A percentile compares a stretch with the other conserved stretches of the same genome.
Conservation (phyloP, 2,329 filamentous ascomycete species). For the Chrysosporium keratinophilum region DNA sequence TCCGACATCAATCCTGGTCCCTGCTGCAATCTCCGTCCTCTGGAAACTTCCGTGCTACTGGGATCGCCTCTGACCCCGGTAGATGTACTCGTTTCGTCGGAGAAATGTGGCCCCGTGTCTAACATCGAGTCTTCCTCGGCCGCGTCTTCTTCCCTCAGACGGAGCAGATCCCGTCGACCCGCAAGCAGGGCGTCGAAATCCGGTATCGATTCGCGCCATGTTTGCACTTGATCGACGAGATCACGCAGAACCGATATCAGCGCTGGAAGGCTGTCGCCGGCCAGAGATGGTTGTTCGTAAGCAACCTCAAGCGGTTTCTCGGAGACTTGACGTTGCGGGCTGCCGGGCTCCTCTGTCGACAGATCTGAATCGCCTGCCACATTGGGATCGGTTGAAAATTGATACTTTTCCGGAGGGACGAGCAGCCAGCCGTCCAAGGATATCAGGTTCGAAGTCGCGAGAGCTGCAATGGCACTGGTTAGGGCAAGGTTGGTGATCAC, state of each 20-base stretch:
- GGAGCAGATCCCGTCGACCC: slow-evolving; percentile 42
- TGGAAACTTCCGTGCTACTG: slow-evolving; percentile 17
- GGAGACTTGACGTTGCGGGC: not conserved
- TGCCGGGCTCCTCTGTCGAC: not conserved
- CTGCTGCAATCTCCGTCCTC: slow-evolving; percentile 20
- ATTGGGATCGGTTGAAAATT: slow-evolving; percentile 33
- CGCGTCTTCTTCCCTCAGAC: slow-evolving; percentile 14
- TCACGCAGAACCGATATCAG: slow-evolving; percentile 49
- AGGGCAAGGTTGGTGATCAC: slow-evolving; percentile 83
- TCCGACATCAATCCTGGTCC: slow-evolving; percentile 13
- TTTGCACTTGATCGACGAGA: slow-evolving; percentile 52
- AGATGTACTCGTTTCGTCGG: slow-evolving; percentile 13
- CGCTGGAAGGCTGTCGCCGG: slow-evolving; percentile 37
- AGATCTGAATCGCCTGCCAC: slow-evolving; percentile 27
- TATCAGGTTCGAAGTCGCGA: slow-evolving; percentile 76
- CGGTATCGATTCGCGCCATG: slow-evolving; percentile 54
- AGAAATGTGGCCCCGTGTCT: slow-evolving; percentile 5
- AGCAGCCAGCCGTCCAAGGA: slow-evolving; percentile 84
- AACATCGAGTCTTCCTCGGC: not conserved
- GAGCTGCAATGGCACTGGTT: slow-evolving; percentile 69
- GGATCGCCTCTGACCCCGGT: slow-evolving; percentile 3
- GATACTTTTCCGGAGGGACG: slow-evolving; percentile 56
- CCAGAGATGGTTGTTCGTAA: slow-evolving; percentile 39
- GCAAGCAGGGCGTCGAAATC: slow-evolving; percentile 62
- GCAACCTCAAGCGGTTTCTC: slow-evolving; percentile 24